These are phyloP conservation scores for Botrytis paeoniae DNA, from an alignment of 2,329 filamentous ascomycete species.

Conservation along the genomic window DNA sequence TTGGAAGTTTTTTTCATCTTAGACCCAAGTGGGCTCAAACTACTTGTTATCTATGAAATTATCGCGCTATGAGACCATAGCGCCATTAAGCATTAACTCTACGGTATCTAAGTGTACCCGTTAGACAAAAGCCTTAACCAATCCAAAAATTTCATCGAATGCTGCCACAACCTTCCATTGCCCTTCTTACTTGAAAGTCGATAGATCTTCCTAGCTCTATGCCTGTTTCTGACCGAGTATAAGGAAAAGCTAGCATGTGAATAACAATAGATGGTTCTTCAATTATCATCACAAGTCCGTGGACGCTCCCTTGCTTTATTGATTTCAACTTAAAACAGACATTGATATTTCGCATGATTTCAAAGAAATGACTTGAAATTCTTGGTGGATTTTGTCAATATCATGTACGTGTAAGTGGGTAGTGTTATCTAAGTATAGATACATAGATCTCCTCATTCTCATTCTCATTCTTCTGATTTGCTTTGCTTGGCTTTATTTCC, in stretches of 20 bases:
- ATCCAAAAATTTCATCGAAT: background rate
- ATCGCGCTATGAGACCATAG: background rate
- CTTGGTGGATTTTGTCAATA: background rate
- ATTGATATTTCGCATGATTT: background rate
- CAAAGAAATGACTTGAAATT: background rate
- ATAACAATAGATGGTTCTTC: background rate
- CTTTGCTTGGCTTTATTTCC: background rate
- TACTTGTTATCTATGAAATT: background rate
- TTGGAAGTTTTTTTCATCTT: background rate
- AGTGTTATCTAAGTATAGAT: background rate
- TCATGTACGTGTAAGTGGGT: background rate
- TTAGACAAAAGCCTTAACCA: background rate
- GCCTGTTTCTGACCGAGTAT: background rate
- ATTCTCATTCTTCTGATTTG: background rate
- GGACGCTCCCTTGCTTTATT: background rate
- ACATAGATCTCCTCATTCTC: background rate
- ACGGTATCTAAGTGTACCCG: background rate
- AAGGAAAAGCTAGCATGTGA: background rate
- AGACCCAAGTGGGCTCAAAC: background rate
- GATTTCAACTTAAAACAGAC: background rate
- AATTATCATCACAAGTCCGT: background rate
- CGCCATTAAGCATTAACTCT: background rate
- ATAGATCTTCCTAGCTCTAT: background rate
- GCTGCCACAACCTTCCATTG: background rate
- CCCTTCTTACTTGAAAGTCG: background rate